A percentile compares a stretch with the other conserved stretches of the same genome.
Evolutionary conservation across 768 basidiomycete species (phyloP).

Genomic region (Leucosporidium yakuticum): DNA sequence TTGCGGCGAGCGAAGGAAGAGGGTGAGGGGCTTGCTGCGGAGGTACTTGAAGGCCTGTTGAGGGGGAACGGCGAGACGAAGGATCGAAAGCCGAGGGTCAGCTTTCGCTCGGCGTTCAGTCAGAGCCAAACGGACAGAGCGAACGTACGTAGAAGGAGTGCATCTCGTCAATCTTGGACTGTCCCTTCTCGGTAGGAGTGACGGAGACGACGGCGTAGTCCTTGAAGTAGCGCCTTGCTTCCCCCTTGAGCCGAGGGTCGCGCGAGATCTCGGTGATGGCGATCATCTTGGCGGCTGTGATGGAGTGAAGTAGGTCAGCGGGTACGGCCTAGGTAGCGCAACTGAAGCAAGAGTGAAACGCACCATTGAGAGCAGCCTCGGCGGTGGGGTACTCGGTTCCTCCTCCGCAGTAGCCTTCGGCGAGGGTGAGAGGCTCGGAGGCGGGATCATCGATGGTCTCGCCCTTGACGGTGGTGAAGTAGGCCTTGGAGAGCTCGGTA

Average conservation of each 20-base stretch:
- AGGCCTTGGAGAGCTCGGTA: conserved; percentile 78
- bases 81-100: conserved; percentile 38
- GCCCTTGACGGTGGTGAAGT: conserved; percentile 46
- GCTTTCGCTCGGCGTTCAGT: too few species aligned
- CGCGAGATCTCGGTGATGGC: conserved; percentile 84
- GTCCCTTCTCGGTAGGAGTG: conserved; percentile 78
- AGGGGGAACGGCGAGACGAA: neutral
- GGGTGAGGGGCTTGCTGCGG: conserved; percentile 62
- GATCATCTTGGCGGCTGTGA: conserved; percentile 53
- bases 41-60: conserved; percentile 91
- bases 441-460: conserved; percentile 77
- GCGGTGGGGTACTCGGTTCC: conserved; percentile 7
- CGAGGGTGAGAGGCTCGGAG: conserved; percentile 67
- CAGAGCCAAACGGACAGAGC: too few species aligned
- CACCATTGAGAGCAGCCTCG: conserved; percentile 13
- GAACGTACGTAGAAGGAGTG: conserved; percentile 50
- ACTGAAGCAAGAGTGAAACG: neutral
- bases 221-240: conserved; percentile 69
- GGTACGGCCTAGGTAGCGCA: neutral
- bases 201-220: conserved; percentile 69
- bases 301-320: neutral
- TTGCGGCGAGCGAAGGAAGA: conserved; percentile 51
- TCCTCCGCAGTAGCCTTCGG: conserved; percentile 64
- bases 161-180: conserved; percentile 48
- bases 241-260: conserved; percentile 77